Evolutionary conservation across 2,329 filamentous ascomycete genomes (phyloP), one percentile per base, ranked within the genome.

Genomic region (Fusarium sp.): DNA sequence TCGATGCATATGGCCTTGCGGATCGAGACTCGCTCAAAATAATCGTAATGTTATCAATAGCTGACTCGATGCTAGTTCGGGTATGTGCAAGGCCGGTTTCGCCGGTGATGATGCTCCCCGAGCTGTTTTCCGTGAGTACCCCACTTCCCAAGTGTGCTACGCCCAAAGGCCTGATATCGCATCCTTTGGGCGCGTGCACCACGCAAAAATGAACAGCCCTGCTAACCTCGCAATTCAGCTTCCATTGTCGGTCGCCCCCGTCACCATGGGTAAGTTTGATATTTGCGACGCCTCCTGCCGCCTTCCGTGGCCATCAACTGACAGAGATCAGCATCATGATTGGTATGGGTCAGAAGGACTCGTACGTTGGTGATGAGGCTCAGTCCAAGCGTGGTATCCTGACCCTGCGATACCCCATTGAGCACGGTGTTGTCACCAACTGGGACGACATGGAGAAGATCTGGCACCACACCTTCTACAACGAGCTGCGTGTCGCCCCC

Each of bases 401-500:
- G 82, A 98, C 96, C 77, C 92, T 99, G 86, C 93, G 97, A 91
- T 99, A 99, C 90, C 97, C 97, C 85, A 99, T 99, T 86, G 97
- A 99, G 92, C 97, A 99, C 93, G 97, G 97, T 97, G 97, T 99
- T 83, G 97, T 99, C 85, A 99, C 97, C 90, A 98, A 98, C 94
- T 99, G 97, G 97, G 97, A 99, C 87, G 97, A 98, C 88, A 98
- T 98, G 97, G 97, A 98, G 92, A 98, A 98, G 93, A 98, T 99
- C 83, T 99, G 97, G 97, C 97, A 99, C 88, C 97, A 99, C 94
- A 98, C 97, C 85, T 99, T 99, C 92, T 99, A 98, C 94, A 99
- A 99, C 90, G 97, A 99, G 92, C 92, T 99, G 85, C 96, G 97
- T 96, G 97, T 99, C 79, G 97, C 97, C 82, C 97, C 97, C 82